Base-by-base conservation (phyloP, 306 rosid genomes). In the Cercis canadensis region DNA sequence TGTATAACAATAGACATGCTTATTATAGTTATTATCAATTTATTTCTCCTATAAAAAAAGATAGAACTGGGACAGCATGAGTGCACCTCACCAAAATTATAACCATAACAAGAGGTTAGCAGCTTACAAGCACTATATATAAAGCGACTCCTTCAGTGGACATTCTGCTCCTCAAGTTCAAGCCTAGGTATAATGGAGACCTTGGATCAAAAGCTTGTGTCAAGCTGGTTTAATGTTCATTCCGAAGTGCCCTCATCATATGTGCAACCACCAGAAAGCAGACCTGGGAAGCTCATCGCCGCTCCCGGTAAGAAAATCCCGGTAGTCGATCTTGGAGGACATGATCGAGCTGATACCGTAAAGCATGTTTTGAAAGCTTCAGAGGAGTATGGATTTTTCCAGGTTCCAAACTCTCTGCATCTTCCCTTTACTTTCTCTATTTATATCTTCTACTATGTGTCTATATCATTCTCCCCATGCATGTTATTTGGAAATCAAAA, bases 381-480 rank as follows among this genome's bases (percentile, higher is more conserved):
- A 1, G 46, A 84, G 53, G 89, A 87, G 21, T 86, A 62, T 21
- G 96, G 94, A 17, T 82, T 90, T 80, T 90, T 90, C 32, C 93
- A 87, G 89, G 96, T 87, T 52, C 36, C 10, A 37, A 37, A 21
- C 5, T 36, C 5, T 0, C 5, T 24, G 34, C 8, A 15, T 8
- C 4, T 46, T 31, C 11, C 1, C 4, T n/a, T n/a, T 17, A 5
- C 16, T 49, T 49, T 5, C 12, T 31, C 49, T 43, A 43, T 2
- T 31, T 29, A n/a, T 4, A 15, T 5, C 7, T 37, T 4, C 5
- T 29, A 4, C 15, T 8, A 15, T n/a, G 5, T 58, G 4, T 52
- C 11, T 7, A 24, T 24, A 1, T 24, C 29, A 24, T 24, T 10
- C 19, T 17, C 24, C 50, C 45, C 21, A 16, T 8, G 5, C 33